phyloP scores from a whole-genome alignment of 2,329 filamentous ascomycete genomes.

The Diaporthe velutina region DNA sequence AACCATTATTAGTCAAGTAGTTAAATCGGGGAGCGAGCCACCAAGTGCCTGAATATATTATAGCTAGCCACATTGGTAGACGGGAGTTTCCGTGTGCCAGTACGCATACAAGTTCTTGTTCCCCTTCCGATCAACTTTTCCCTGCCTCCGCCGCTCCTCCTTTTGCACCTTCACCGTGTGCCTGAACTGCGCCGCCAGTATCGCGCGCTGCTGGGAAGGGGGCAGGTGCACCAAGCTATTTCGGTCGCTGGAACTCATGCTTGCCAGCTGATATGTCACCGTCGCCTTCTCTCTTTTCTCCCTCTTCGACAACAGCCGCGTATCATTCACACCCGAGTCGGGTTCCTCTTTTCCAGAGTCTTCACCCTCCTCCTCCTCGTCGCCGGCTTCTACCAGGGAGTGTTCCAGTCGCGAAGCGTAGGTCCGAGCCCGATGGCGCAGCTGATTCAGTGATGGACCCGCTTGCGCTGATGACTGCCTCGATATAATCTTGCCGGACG shows the following conservation, averaged over 20 bases:
- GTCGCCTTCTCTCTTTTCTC: slow-evolving; percentile 36
- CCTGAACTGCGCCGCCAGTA: slow-evolving; percentile 46
- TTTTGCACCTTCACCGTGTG: slow-evolving; percentile 47
- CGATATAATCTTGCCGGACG: slow-evolving; percentile 52
- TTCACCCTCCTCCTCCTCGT: background rate
- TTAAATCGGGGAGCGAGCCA: background rate
- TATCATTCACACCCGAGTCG: background rate
- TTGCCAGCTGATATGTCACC: slow-evolving; percentile 42
- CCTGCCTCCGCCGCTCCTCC: slow-evolving; percentile 45
- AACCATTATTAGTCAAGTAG: background rate
- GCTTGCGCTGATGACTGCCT: slow-evolving; percentile 38
- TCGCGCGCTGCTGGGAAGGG: slow-evolving; percentile 46
- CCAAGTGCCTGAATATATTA: background rate
- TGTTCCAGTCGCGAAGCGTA: background rate
- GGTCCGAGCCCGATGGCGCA: background rate
- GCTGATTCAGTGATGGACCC: background rate
- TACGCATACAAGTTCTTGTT: slow-evolving; percentile 52
- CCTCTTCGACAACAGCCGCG: slow-evolving; percentile 25
- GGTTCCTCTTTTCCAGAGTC: background rate
- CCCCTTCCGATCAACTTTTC: slow-evolving; percentile 48
- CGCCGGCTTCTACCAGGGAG: background rate
- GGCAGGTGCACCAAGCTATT: slow-evolving; percentile 47
- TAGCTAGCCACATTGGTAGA: slow-evolving; percentile 49
- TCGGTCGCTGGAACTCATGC: slow-evolving; percentile 46
- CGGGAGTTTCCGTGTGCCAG: slow-evolving; percentile 50